Base-by-base conservation (phyloP, 2,329 filamentous ascomycete species). In the Fusarium sp. region DNA sequence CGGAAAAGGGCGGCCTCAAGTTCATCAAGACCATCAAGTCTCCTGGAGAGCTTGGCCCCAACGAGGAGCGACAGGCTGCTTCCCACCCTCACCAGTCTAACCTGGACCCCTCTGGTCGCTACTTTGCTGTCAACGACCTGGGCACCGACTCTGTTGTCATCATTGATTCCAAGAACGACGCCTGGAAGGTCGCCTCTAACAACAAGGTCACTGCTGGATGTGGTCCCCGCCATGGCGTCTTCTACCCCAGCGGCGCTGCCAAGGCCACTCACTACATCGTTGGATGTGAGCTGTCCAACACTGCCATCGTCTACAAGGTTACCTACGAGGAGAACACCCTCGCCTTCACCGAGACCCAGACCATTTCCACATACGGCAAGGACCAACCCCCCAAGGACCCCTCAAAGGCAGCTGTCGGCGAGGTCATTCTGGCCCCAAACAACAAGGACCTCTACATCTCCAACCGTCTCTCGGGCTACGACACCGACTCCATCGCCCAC, bases 141-240 rank as follows among this genome's bases (percentile, higher is more conserved):
- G 87, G 87, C 69, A 85, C 83, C 35, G 86, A 89, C 79, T 77
- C 80, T n/a, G 73, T 89, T 37, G 72, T 87, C 38, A 74, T 89
- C 63, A 78, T 89, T 38, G 85, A 88, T 81, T 80, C 82, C 64
- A 74, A 81, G 70, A 79, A 82, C 69, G 84, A 86, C 63, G 76
- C 79, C 17, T 88, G 81, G 74, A 77, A 80, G 8, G 75, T 87
- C 47, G 79, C 79, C 37, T 82, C 79, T 75, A 78, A 74, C 47
- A 76, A 83, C 43, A 56, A 72, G 7, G 79, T 86, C 65, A 71
- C 74, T 25, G 80, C 82, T 12, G 74, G 85, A 66, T 84, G 83
- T 43, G 87, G 87, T 1, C 87, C 87, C 4, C 86, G 87, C 20
- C 87, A 89, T 75, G 87, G 86, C 58, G 82, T 82, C 73, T 89